Percentiles rank a stretch among this genome's conserved stretches.
These are phyloP conservation scores for Eucalyptus urophylla DNA, from an alignment of 345 rosid species.

Conservation along the genomic window DNA sequence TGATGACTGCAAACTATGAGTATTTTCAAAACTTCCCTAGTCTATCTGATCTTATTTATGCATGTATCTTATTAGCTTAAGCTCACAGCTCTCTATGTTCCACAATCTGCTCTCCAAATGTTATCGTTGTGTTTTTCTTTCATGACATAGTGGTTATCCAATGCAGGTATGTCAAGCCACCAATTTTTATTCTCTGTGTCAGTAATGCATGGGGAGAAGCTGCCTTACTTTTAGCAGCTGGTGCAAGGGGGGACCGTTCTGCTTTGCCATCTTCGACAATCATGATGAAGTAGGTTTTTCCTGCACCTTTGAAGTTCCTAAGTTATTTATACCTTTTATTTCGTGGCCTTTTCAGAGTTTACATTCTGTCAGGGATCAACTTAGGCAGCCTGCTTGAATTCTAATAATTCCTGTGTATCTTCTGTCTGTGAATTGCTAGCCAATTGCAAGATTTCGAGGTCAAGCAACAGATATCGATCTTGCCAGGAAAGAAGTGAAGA, in stretches of 20 bases:
- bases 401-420: background rate
- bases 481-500: slow-evolving; percentile 64
- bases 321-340: background rate
- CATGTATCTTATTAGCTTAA: background rate
- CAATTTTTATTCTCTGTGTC: slow-evolving; percentile 66
- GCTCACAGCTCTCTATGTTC: background rate
- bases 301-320: background rate
- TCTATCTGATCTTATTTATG: background rate
- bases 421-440: slow-evolving; percentile 34
- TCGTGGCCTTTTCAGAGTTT: background rate
- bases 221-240: slow-evolving; percentile 72
- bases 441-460: slow-evolving; percentile 90
- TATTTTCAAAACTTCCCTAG: background rate
- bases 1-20: background rate
- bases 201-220: slow-evolving; percentile 99
- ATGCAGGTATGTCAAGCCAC: slow-evolving; percentile 66
- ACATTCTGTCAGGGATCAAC: background rate
- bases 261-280: slow-evolving; percentile 61
- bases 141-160: background rate
- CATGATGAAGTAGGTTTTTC: slow-evolving; percentile 54
- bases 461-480: slow-evolving; percentile 76
- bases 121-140: background rate
- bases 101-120: background rate
- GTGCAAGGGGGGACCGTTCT: slow-evolving; percentile 48
- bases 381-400: background rate